Conservation (phyloP, 2,329 filamentous ascomycete genomes). For the Xylariaceae sp. region DNA sequence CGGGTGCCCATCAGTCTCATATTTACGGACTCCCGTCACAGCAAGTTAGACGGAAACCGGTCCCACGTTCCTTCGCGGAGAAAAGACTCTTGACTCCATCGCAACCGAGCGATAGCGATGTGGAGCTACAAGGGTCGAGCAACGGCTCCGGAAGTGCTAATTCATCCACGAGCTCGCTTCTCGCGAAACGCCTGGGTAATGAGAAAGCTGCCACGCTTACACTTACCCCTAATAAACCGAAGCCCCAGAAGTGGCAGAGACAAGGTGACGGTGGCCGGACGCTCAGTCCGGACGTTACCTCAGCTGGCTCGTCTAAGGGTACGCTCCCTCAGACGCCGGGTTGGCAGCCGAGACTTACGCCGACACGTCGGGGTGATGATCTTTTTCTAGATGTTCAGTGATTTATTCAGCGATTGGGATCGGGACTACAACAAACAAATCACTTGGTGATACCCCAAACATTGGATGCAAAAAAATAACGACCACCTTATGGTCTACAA, state of each 20-base stretch:
- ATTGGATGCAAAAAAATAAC: too few relatives aligned
- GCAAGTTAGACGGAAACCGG: conserved; percentile 9
- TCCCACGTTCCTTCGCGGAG: conserved; percentile 14
- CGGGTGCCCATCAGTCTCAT: conserved; percentile 1
- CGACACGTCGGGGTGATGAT: conserved; percentile 61
- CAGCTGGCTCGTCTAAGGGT: conserved; percentile 21
- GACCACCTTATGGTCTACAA: background rate
- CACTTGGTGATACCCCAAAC: background rate
- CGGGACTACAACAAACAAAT: background rate
- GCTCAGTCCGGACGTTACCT: conserved; percentile 22
- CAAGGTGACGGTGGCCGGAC: conserved; percentile 15
- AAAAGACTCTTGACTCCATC: conserved; percentile 17
- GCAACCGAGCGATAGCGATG: conserved; percentile 19
- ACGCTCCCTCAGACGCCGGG: conserved; percentile 45
- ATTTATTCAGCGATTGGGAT: background rate
- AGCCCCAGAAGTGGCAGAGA: conserved; percentile 27
- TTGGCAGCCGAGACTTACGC: conserved; percentile 62
- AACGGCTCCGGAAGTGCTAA: conserved; percentile 26
- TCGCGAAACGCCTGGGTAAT: conserved; percentile 48
- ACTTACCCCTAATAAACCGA: conserved; percentile 29
- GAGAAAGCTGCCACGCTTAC: conserved; percentile 45
- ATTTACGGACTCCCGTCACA: conserved; percentile 11
- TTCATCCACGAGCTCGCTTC: conserved; percentile 39
- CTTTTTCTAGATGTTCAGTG: conserved; percentile 54
- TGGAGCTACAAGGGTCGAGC: conserved; percentile 24